Conservation (phyloP, 345 rosid species). For the Populus alba region DNA sequence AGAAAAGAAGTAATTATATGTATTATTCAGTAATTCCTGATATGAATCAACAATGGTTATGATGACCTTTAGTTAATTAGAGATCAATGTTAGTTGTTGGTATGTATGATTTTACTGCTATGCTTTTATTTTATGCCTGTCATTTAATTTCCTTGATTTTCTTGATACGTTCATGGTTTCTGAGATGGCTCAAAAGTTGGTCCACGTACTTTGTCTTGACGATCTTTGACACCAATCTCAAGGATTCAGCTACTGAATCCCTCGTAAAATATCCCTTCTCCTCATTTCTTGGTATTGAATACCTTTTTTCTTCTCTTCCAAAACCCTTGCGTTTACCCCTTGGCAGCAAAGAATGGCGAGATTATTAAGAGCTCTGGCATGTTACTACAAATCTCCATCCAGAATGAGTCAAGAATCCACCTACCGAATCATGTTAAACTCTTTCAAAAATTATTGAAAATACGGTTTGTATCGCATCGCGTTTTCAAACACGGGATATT, state of each 20-base stretch:
- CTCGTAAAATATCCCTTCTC: slow-evolving; percentile 37
- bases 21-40: neutral
- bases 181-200: neutral
- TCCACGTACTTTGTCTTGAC: neutral
- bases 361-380: slow-evolving; percentile 31
- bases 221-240: slow-evolving; percentile 22
- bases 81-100: too few species aligned
- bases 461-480: too few species aligned
- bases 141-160: neutral
- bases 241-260: slow-evolving; percentile 34
- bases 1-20: neutral
- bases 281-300: slow-evolving; percentile 31
- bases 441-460: too few species aligned
- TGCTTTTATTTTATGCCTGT: neutral
- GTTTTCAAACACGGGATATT: too few species aligned
- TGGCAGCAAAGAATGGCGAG: slow-evolving; percentile 38
- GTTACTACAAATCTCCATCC: slow-evolving; percentile 46
- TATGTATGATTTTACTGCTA: neutral
- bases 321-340: slow-evolving; percentile 41
- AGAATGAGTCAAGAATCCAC: slow-evolving; percentile 44
- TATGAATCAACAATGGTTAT: neutral
- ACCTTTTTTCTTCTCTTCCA: slow-evolving; percentile 28
- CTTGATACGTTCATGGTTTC: neutral
- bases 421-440: slow-evolving; percentile 31
- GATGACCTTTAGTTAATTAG: neutral